Conservation (phyloP, 2,329 filamentous ascomycete genomes). For the Purpureocillium takamizusanense region DNA sequence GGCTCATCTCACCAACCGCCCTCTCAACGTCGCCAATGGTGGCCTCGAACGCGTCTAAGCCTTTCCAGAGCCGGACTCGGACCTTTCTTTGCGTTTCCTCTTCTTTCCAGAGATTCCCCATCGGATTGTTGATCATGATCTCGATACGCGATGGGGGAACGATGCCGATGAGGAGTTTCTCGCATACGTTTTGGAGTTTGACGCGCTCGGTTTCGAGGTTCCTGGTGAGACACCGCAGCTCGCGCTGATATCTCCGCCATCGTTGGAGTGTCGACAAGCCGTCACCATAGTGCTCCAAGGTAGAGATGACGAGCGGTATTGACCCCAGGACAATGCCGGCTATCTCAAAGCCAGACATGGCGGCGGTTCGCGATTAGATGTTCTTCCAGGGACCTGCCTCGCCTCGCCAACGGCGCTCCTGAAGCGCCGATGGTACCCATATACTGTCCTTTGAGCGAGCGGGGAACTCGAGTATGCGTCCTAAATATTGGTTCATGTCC, state of each 20-base stretch:
- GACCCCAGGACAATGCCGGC: slow-evolving; percentile 13
- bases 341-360: slow-evolving; percentile 14
- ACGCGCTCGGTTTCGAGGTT: slow-evolving; percentile 14
- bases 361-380: no score
- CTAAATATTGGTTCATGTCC: no score
- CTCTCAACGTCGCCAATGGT: slow-evolving; percentile 12
- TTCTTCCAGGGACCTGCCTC: no score
- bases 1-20: slow-evolving; percentile 11
- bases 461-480: not conserved
- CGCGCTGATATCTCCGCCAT: slow-evolving; percentile 10
- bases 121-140: slow-evolving; percentile 17
- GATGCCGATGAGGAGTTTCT: slow-evolving; percentile 17
- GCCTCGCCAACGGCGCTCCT: no score
- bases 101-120: slow-evolving; percentile 17
- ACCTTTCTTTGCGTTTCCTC: slow-evolving; percentile 10
- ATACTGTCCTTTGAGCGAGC: no score
- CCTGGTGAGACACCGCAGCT: slow-evolving; percentile 12
- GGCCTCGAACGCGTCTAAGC: slow-evolving; percentile 13
- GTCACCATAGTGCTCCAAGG: slow-evolving; percentile 10
- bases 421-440: no score
- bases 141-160: slow-evolving; percentile 14
- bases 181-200: slow-evolving; percentile 19
- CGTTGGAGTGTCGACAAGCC: slow-evolving; percentile 9
- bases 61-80: slow-evolving; percentile 12
- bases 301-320: slow-evolving; percentile 10